phyloP scores from a whole-genome alignment of 768 basidiomycete species.

The Tulasnella sp. region DNA sequence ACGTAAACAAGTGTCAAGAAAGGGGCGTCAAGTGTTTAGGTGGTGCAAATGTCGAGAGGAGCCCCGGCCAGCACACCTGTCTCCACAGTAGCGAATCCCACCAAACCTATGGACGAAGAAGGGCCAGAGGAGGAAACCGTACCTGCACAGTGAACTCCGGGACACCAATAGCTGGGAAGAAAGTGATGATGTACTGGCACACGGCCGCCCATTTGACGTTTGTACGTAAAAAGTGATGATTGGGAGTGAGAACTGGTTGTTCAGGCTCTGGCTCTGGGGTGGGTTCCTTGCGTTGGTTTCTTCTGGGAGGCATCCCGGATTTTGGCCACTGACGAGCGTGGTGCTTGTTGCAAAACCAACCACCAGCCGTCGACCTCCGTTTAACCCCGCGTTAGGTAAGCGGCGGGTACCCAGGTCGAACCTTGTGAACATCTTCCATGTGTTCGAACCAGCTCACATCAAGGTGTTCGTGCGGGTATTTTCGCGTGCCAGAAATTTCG shows the following conservation, averaged over 20 bases:
- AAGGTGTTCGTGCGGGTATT: background rate
- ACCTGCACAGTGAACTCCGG: constrained; percentile 27
- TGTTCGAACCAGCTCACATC: background rate
- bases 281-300: constrained; percentile 2
- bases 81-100: background rate
- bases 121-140: background rate
- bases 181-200: constrained; percentile 26
- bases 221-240: constrained; percentile 9
- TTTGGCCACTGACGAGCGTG: background rate
- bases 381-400: background rate
- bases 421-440: background rate
- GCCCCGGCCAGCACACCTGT: background rate
- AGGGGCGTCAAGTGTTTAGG: constrained; percentile 18
- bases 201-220: constrained; percentile 25
- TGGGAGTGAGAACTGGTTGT: constrained; percentile 9
- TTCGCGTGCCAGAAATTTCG: background rate
- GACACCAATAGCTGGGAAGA: constrained; percentile 25
- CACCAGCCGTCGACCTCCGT: background rate
- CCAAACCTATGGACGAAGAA: background rate
- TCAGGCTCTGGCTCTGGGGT: constrained; percentile 8
- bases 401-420: background rate
- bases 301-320: constrained; percentile 25
- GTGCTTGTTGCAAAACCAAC: constrained; percentile 17
- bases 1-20: constrained; percentile 24
- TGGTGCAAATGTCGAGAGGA: background rate